Evolutionary conservation across 2,329 filamentous ascomycete species (phyloP).

Genomic region (Aureobasidium sp.): DNA sequence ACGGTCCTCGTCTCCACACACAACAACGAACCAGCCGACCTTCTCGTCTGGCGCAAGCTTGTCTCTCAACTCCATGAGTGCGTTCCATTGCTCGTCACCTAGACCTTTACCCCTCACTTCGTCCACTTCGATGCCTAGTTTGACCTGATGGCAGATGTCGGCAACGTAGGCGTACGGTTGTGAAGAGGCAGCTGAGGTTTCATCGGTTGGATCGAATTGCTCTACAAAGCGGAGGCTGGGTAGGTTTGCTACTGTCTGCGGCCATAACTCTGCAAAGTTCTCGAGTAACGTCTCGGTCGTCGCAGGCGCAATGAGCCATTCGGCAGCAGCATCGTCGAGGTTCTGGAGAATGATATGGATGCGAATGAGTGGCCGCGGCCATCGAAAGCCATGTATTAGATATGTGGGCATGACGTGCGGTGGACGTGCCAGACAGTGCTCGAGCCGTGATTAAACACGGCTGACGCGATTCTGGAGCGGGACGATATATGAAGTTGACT

Average conservation of each 20-base stretch:
- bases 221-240: conserved; percentile 65
- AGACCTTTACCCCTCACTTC: conserved; percentile 45
- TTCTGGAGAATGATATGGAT: conserved; percentile 78
- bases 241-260: conserved; percentile 44
- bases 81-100: conserved; percentile 41
- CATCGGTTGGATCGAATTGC: conserved; percentile 68
- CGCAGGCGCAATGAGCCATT: conserved; percentile 73
- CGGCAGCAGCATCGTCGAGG: conserved; percentile 74
- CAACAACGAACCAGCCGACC: conserved; percentile 57
- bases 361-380: conserved; percentile 70
- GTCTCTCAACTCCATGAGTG: conserved; percentile 49
- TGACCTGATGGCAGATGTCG: conserved; percentile 55
- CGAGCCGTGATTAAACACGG: background rate
- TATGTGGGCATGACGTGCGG: conserved; percentile 65
- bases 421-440: background rate
- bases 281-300: conserved; percentile 59
- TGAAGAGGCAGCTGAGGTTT: conserved; percentile 45
- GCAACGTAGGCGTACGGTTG: conserved; percentile 81
- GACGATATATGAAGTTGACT: conserved; percentile 8
- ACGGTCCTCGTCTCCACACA: conserved; percentile 54
- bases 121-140: conserved; percentile 45
- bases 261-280: conserved; percentile 60
- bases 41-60: conserved; percentile 51
- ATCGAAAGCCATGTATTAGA: conserved; percentile 85
- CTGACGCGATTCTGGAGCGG: background rate